Percentiles rank a stretch among this genome's conserved stretches.
Evolutionary conservation across 163 green algal genomes (phyloP).

Genomic region (Chloromonas sp.): DNA sequence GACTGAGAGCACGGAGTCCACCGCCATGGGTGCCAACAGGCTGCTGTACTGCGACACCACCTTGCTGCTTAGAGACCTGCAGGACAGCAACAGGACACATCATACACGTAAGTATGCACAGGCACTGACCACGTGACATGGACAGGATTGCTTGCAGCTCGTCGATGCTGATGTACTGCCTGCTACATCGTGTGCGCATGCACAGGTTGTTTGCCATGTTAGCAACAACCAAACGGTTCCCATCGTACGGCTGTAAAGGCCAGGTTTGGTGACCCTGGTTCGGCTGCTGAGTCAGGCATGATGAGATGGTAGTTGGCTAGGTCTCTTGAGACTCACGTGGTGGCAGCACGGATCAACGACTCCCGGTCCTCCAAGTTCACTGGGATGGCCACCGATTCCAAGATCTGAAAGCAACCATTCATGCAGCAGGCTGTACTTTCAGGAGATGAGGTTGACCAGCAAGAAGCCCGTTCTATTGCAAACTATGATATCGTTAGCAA

Average conservation of each 20-base stretch:
- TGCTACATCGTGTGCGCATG: too few relatives aligned
- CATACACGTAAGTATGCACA: not conserved
- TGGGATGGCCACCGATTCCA: conserved; percentile 75
- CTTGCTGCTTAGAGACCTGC: conserved; percentile 88
- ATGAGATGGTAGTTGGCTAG: too few relatives aligned
- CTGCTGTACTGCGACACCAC: conserved; percentile 93
- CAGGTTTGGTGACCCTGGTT: not conserved
- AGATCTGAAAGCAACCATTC: conserved; percentile 46
- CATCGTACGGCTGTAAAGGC: too few relatives aligned
- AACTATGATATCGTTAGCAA: too few relatives aligned
- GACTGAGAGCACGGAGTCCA: conserved; percentile 79
- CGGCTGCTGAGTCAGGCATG: not conserved
- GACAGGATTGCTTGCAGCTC: too few relatives aligned
- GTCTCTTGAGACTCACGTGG: conserved; percentile 58
- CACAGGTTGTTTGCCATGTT: too few relatives aligned
- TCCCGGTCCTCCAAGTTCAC: conserved; percentile 87
- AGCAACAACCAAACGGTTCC: too few relatives aligned
- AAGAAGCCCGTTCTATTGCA: too few relatives aligned
- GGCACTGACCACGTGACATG: too few relatives aligned
- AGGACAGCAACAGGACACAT: not conserved
- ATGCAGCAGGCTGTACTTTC: too few relatives aligned
- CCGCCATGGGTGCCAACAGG: conserved; percentile 94
- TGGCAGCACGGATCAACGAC: conserved; percentile 87
- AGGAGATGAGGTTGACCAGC: too few relatives aligned
- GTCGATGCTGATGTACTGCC: too few relatives aligned